Evolutionary conservation across 257 asterid genomes (phyloP), one percentile per base, ranked within the genome.

Genomic region (Leonotis leonurus): DNA sequence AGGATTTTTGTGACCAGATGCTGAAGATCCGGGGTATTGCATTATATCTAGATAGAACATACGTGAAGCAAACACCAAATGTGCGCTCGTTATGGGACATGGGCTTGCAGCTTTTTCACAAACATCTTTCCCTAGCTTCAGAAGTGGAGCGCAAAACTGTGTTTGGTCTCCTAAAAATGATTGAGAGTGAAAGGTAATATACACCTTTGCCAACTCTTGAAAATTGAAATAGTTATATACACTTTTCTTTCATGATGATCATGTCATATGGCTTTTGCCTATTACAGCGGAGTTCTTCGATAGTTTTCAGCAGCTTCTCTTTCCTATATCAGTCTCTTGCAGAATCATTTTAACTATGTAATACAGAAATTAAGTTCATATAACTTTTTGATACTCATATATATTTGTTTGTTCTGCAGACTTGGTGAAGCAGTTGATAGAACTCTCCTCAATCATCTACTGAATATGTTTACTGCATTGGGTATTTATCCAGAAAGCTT

Each of bases 391-490:
- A 61, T 24, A 18, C 56, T 49, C 52, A 56, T 39, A n/a, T n/a
- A n/a, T 69, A 68, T 52, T 72, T 67, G 51, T 32, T 60, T 63
- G 2, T 44, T n/a, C 26, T 68, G 58, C 80, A 92, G 99, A 70
- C 72, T 84, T 58, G 97, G 95, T n/a, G 98, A 88, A 77, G 88
- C 96, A 22, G 92, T 89, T 74, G 95, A 89, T 71, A 85, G 97
- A 68, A 87, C 99, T 70, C 97, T 87, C 58, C 94, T 93, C 51
- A 87, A 85, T 78, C 99, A 93, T 90, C 91, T 93, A 60, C 62
- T 93, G 86, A 93, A 89, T 97, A 87, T 89, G 99, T 85, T 93
- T 79, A 83, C 96, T 68, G 94, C 96, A 53, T 74, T 93, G 75
- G 99, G 99, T 52, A 93, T 89, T 72, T 93, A 93, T 70, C 64